Evolutionary conservation across 495 filamentous ascomycete genomes (phyloP).

Genomic region (Trichoderma gamsii): DNA sequence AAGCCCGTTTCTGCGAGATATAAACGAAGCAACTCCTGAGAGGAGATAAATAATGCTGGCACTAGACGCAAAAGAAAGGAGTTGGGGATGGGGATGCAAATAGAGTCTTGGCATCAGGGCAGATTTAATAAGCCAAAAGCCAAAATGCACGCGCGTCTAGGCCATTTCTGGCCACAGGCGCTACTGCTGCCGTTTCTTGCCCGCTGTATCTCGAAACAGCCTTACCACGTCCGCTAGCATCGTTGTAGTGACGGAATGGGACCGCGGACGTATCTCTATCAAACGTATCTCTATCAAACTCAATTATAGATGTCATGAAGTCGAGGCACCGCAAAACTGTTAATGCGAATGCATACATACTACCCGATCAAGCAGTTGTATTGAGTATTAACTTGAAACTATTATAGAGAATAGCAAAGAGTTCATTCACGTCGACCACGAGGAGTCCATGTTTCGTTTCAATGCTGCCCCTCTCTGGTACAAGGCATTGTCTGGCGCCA

Average conservation of each 20-base stretch:
- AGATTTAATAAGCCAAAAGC: neutral
- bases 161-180: neutral
- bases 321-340: neutral
- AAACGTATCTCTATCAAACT: too few species aligned
- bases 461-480: too few species aligned
- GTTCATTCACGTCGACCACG: too few species aligned
- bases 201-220: neutral
- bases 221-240: neutral
- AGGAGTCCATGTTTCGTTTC: too few species aligned
- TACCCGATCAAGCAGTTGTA: too few species aligned
- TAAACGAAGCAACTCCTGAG: conserved; percentile 3
- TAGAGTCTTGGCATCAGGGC: neutral
- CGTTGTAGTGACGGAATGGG: too few species aligned
- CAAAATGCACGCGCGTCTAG: neutral
- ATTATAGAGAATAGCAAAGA: too few species aligned
- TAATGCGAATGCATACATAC: too few species aligned
- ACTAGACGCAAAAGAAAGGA: conserved; percentile 11
- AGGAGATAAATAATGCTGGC: conserved; percentile 2
- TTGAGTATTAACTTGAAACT: too few species aligned
- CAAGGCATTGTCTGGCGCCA: too few species aligned
- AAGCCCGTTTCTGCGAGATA: conserved; percentile 3
- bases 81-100: conserved; percentile 8
- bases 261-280: too few species aligned
- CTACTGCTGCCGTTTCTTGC: neutral
- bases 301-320: neutral